Percentiles rank a stretch among this genome's conserved stretches.
These are phyloP conservation scores for Austroboletus niveus DNA, from an alignment of 1,284 basidiomycete species.

Conservation along the genomic window DNA sequence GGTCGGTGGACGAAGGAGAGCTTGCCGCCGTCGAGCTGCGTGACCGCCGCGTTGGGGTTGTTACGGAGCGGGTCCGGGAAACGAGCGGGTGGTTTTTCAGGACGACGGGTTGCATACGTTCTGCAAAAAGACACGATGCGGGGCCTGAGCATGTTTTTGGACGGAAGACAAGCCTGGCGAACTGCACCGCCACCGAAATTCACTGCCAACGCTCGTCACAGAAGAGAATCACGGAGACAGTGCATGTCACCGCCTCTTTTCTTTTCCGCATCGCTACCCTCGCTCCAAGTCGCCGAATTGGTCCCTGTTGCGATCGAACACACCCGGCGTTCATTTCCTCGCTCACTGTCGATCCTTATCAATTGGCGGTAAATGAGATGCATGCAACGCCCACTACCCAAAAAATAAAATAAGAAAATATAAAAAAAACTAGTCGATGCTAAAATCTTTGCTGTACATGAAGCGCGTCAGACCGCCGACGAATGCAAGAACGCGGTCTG, in stretches of 20 bases:
- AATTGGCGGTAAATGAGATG: too few species aligned
- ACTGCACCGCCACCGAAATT: constrained; percentile 6
- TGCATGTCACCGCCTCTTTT: too few species aligned
- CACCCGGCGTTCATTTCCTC: too few species aligned
- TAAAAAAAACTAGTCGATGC: too few species aligned
- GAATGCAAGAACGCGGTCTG: constrained; percentile 7
- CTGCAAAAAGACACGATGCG: constrained; percentile 14
- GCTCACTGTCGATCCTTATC: too few species aligned
- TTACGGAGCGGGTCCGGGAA: constrained; percentile 63
- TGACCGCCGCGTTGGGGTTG: constrained; percentile 42
- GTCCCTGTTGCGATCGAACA: too few species aligned
- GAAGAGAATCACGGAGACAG: constrained; percentile 2
- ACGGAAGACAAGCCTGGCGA: not conserved
- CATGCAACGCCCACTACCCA: too few species aligned
- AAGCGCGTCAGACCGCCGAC: not conserved
- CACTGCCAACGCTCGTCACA: constrained; percentile 8
- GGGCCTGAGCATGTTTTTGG: constrained; percentile 22
- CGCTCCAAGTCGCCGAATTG: too few species aligned
- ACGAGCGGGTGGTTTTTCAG: constrained; percentile 56
- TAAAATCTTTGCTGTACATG: not conserved
- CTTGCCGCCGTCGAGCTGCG: constrained; percentile 51
- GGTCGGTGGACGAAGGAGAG: constrained; percentile 78
- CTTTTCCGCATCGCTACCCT: too few species aligned
- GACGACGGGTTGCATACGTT: constrained; percentile 45
- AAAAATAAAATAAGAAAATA: too few species aligned